Evolutionary conservation across 441 rosid genomes (phyloP), one percentile per base, ranked within the genome.

Genomic region (Eruca vesicaria): DNA sequence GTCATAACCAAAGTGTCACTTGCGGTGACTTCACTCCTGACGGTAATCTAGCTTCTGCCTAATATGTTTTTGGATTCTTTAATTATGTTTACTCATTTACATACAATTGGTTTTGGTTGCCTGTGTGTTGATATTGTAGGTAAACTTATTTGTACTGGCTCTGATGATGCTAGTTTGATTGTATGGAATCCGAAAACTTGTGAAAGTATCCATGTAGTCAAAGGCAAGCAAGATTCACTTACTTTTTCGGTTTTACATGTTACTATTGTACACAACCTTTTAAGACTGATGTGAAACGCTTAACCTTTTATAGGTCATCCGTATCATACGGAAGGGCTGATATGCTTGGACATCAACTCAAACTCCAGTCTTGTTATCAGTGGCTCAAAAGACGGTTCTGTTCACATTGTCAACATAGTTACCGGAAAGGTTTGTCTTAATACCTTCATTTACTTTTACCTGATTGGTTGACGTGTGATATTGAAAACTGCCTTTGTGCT

Each of bases 21-120:
- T 93, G 98, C 75, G 99, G 99, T 76, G 97, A 88, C 87, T 95
- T 91, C 72, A 93, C 97, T 4, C 95, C 98, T 65, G 97, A 95
- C 57, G 97, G 99, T 91, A 89, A 12, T 68, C 56, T 68, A 16
- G 67, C 63, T 71, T 45, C 60, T 61, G 19, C 23, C 1, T 43
- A 8, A 6, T 29, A 23, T 18, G 9, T 7, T 72, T 57, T 50
- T 2, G 36, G 59, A 29, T 60, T 74, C 8, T 15, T 18, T 61
- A 14, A 55, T 20, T 36, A 41, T 23, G 21, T 28, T 9, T 60
- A 57, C 43, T 1, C 16, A 20, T 23, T n/a, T 57, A 38, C 2
- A 15, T 35, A 2, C 6, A 35, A 4, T 48, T 31, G 36, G 36
- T 18, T 10, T 64, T 50, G 19, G 5, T 2, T 18, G 4, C 8